These are phyloP conservation scores for Eucalyptus cladocalyx DNA, from an alignment of 345 rosid species.

Conservation along the genomic window DNA sequence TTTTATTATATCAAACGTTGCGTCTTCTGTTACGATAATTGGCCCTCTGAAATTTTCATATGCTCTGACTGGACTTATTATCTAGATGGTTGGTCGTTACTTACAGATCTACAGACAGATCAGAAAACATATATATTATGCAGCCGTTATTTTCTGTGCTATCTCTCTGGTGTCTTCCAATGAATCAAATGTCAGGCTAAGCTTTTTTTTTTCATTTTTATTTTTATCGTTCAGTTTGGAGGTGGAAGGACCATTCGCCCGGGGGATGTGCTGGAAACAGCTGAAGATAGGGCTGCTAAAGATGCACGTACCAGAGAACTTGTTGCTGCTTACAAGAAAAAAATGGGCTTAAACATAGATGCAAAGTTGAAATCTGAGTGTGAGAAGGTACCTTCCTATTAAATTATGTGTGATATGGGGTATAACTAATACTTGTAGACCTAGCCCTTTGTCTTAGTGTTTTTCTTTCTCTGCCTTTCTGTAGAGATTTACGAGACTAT, in stretches of 20 bases:
- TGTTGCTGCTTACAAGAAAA: constrained; percentile 60
- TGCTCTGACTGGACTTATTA: not conserved
- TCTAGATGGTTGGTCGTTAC: not conserved
- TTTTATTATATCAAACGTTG: not conserved
- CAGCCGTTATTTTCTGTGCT: not conserved
- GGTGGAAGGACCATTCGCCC: constrained; percentile 79
- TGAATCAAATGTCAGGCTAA: not conserved
- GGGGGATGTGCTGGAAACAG: constrained; percentile 70
- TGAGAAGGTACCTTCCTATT: constrained; percentile 42
- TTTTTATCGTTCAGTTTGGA: constrained; percentile 39
- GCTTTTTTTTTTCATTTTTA: not conserved
- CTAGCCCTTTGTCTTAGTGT: not conserved
- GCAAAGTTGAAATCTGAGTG: constrained; percentile 67
- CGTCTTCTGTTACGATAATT: not conserved
- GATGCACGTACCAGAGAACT: constrained; percentile 47
- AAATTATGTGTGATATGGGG: not conserved
- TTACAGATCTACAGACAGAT: not conserved
- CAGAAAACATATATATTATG: not conserved
- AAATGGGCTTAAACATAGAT: constrained; percentile 54
- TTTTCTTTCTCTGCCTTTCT: not conserved
- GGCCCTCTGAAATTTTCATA: not conserved
- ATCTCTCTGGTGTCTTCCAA: not conserved
- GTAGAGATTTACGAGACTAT: not conserved
- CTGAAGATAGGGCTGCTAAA: constrained; percentile 64
- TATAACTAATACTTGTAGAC: not conserved